A percentile compares a stretch with the other conserved stretches of the same genome.
These are phyloP conservation scores for Euclidium syriacum DNA, from an alignment of 345 rosid species.

Conservation along the genomic window DNA sequence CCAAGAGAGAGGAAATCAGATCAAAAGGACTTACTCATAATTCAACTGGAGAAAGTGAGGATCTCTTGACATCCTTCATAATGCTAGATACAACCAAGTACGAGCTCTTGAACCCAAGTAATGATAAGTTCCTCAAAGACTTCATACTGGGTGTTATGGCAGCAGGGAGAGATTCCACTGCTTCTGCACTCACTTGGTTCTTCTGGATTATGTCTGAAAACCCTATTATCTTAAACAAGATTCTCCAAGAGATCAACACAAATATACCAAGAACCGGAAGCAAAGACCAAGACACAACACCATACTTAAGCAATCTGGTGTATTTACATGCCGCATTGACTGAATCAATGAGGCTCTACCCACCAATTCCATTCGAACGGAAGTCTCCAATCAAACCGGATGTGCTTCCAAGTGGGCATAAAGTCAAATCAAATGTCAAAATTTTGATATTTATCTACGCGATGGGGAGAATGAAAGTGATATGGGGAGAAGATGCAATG, in stretches of 20 bases:
- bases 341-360: constrained; percentile 25
- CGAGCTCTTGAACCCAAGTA: no score
- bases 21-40: not conserved
- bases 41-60: not conserved
- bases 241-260: constrained; percentile 32
- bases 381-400: not conserved
- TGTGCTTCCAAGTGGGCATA: constrained; percentile 23
- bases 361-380: constrained; percentile 10
- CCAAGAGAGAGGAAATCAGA: constrained; percentile 16
- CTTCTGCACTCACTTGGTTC: no score
- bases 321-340: constrained; percentile 29
- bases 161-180: constrained; percentile 41
- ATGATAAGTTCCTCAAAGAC: constrained; percentile 37
- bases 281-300: not conserved
- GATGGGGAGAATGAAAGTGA: constrained; percentile 32
- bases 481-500: not conserved
- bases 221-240: constrained; percentile 22
- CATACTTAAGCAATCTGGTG: constrained; percentile 8
- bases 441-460: constrained; percentile 10
- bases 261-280: not conserved
- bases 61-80: constrained; percentile 30
- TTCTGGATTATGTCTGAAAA: constrained; percentile 30
- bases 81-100: not conserved
- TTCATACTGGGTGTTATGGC: constrained; percentile 30
- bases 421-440: not conserved